phyloP scores from a whole-genome alignment of 139 green algal genomes.

The Picochlorum costavermella region DNA sequence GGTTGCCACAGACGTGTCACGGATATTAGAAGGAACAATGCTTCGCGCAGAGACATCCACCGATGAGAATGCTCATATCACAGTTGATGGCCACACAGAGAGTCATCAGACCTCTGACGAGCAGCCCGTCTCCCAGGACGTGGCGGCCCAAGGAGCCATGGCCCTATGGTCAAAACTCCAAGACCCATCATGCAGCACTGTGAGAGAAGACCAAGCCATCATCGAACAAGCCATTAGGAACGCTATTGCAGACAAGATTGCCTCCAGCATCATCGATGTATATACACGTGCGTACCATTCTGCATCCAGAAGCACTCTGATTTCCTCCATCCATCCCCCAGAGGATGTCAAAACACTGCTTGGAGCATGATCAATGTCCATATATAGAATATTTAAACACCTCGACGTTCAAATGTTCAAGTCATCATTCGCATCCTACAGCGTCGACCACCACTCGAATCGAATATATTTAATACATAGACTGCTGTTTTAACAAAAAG shows the following conservation, averaged over 20 bases:
- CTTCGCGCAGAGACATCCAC: too few relatives aligned
- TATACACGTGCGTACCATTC: not conserved
- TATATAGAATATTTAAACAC: not conserved
- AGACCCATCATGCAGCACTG: too few relatives aligned
- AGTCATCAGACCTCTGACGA: too few relatives aligned
- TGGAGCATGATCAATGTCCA: not conserved
- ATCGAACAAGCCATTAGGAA: not conserved
- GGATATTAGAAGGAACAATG: not conserved
- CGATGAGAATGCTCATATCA: too few relatives aligned
- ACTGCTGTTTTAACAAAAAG: not conserved
- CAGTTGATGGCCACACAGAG: too few relatives aligned
- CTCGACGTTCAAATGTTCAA: too few relatives aligned
- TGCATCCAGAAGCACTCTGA: not conserved
- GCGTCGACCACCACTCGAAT: not conserved
- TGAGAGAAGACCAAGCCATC: too few relatives aligned
- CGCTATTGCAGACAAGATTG: not conserved
- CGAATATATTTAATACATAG: not conserved
- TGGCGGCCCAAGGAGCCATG: too few relatives aligned
- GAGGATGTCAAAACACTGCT: slow-evolving; percentile 2
- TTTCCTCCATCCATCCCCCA: not conserved
- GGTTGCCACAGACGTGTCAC: not conserved
- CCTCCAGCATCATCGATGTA: not conserved
- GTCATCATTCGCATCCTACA: too few relatives aligned
- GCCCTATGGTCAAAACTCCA: too few relatives aligned
- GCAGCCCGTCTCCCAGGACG: too few relatives aligned